A percentile compares a stretch with the other conserved stretches of the same genome.
These are phyloP conservation scores for Uronychia binucleata DNA, from an alignment of 73 alveolate species.

Conservation along the genomic window DNA sequence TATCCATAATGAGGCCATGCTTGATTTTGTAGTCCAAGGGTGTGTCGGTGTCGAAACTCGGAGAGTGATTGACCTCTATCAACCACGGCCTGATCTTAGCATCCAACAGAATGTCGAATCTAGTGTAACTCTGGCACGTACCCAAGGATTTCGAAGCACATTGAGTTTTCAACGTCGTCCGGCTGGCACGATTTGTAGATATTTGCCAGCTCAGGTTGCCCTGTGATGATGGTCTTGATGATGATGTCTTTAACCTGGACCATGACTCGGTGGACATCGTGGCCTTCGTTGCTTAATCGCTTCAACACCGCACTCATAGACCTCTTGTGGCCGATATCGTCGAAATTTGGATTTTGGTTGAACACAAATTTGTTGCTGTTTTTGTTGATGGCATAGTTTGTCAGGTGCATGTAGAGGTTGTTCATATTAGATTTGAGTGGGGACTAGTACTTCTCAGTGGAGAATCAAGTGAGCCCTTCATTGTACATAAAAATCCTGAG, in stretches of 20 bases:
- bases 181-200: slow-evolving; percentile 49
- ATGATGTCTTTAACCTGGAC: slow-evolving; percentile 56
- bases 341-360: slow-evolving; percentile 50
- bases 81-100: slow-evolving; percentile 37
- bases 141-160: slow-evolving; percentile 59
- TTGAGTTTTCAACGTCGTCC: slow-evolving; percentile 43
- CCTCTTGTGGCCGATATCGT: slow-evolving; percentile 70
- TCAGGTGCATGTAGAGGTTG: slow-evolving; percentile 52
- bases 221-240: slow-evolving; percentile 52
- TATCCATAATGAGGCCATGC: slow-evolving; percentile 32
- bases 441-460: slow-evolving; percentile 89
- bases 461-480: slow-evolving; percentile 96
- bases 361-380: slow-evolving; percentile 4
- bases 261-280: slow-evolving; percentile 32
- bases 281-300: slow-evolving; percentile 35
- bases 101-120: slow-evolving; percentile 52
- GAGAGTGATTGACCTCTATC: slow-evolving; percentile 54
- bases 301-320: slow-evolving; percentile 36
- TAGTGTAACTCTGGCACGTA: no score
- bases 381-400: slow-evolving; percentile 56
- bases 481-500: slow-evolving; percentile 87
- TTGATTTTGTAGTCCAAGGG: slow-evolving; percentile 44
- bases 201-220: slow-evolving; percentile 43
- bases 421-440: slow-evolving; percentile 72
- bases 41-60: slow-evolving; percentile 58